A percentile compares a stretch with the other conserved stretches of the same genome.
These are phyloP conservation scores for Pythium dissotocum DNA, from an alignment of 352 stramenopile genomes.

Conservation along the genomic window DNA sequence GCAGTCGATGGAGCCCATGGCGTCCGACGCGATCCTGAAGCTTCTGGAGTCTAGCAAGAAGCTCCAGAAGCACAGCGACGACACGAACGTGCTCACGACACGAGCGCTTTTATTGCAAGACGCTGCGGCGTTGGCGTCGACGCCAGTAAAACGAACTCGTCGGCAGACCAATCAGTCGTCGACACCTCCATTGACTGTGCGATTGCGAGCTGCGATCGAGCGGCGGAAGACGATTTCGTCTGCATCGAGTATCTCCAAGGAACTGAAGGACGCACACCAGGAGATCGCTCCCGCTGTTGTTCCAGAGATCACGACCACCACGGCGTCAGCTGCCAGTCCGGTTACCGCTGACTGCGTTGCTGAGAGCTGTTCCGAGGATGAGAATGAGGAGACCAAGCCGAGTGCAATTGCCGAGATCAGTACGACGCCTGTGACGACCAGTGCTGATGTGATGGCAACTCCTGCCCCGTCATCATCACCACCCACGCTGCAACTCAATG, in stretches of 20 bases:
- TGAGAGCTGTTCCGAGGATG: conserved; percentile 26
- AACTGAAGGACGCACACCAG: background rate
- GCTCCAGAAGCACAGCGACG: conserved; percentile 21
- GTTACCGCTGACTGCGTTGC: conserved; percentile 24
- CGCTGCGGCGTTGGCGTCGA: background rate
- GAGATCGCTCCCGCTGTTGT: background rate
- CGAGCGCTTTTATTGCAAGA: background rate
- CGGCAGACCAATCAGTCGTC: conserved; percentile 5
- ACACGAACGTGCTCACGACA: conserved; percentile 13
- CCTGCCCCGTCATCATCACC: background rate
- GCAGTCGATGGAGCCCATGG: conserved; percentile 69
- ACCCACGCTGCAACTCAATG: background rate
- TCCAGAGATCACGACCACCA: background rate
- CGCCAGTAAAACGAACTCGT: conserved; percentile 5
- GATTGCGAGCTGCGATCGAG: conserved; percentile 18
- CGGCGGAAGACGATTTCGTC: conserved; percentile 25
- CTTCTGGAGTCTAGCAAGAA: conserved; percentile 38
- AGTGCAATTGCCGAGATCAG: conserved; percentile 1
- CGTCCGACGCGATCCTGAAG: conserved; percentile 62
- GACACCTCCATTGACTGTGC: conserved; percentile 20
- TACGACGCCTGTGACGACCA: conserved; percentile 2
- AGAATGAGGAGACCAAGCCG: conserved; percentile 8
- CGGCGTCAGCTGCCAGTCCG: background rate
- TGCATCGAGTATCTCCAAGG: background rate
- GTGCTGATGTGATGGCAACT: background rate